These are phyloP conservation scores for Stevia rebaudiana DNA, from an alignment of 140 eudicot species.

Conservation along the genomic window DNA sequence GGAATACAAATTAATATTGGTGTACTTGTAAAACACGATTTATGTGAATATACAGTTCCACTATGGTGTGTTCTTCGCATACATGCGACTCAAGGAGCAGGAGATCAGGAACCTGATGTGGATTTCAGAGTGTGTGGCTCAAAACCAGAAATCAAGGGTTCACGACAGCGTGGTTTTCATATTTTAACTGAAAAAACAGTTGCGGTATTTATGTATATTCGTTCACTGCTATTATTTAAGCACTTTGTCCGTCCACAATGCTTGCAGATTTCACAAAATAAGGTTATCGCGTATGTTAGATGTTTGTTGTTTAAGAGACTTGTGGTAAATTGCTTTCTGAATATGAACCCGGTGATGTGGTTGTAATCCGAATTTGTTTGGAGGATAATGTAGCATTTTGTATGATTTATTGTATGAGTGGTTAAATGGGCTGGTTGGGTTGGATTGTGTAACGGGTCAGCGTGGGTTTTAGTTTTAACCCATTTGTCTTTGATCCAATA, in stretches of 20 bases:
- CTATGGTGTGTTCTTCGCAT: conserved; percentile 86
- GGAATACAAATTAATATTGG: background rate
- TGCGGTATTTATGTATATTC: background rate
- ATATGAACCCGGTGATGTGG: conserved; percentile 4
- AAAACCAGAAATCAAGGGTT: conserved; percentile 94
- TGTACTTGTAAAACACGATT: background rate
- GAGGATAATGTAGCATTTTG: background rate
- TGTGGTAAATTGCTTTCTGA: background rate
- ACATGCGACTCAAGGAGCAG: conserved; percentile 91
- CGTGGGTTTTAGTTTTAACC: background rate
- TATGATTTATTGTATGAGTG: background rate
- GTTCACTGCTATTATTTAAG: background rate
- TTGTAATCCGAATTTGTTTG: conserved; percentile 4
- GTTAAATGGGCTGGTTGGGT: background rate
- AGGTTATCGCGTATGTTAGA: conserved; percentile 1
- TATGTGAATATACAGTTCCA: conserved; percentile 64
- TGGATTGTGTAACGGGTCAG: background rate
- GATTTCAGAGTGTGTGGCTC: conserved; percentile 98
- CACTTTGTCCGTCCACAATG: background rate
- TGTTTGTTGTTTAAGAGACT: conserved; percentile 4
- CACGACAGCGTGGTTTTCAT: conserved; percentile 93
- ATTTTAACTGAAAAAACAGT: conserved; percentile 33
- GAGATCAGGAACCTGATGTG: conserved; percentile 98
- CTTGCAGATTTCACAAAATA: background rate
- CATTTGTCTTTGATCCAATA: too few relatives aligned